Percentiles rank a stretch among this genome's conserved stretches.
phyloP scores from a whole-genome alignment of 1,284 basidiomycete species.

The Phlebopus sp. region DNA sequence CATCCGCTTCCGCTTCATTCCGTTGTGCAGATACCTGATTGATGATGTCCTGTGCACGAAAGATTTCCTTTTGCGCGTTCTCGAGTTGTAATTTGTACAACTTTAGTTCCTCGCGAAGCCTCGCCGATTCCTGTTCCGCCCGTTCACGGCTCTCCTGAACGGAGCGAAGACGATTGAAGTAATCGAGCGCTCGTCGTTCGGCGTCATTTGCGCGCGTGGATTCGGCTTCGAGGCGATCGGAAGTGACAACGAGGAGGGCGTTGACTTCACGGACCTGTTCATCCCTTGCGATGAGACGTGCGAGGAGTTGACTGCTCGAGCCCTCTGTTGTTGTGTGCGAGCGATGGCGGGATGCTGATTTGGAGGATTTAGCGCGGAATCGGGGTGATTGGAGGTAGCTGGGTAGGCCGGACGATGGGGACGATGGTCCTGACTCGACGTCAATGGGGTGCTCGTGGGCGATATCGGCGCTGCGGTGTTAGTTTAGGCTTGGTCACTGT shows the following conservation, averaged over 20 bases:
- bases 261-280: slow-evolving; percentile 40
- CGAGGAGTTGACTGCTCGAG: slow-evolving; percentile 34
- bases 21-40: slow-evolving; percentile 39
- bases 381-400: slow-evolving; percentile 16
- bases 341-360: slow-evolving; percentile 26
- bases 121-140: slow-evolving; percentile 39
- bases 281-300: slow-evolving; percentile 38
- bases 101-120: slow-evolving; percentile 42
- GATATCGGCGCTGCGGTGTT: slow-evolving; percentile 19
- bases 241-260: slow-evolving; percentile 36
- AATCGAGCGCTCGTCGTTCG: slow-evolving; percentile 44
- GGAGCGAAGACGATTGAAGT: slow-evolving; percentile 39
- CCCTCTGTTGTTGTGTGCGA: slow-evolving; percentile 27
- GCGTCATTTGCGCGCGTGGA: slow-evolving; percentile 44
- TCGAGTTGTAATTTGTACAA: slow-evolving; percentile 47
- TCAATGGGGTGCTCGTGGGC: slow-evolving; percentile 30
- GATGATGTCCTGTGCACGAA: slow-evolving; percentile 45
- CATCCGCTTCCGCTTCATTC: slow-evolving; percentile 45
- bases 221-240: slow-evolving; percentile 43
- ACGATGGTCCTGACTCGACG: slow-evolving; percentile 30
- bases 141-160: slow-evolving; percentile 41
- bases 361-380: slow-evolving; percentile 27
- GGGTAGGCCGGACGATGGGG: slow-evolving; percentile 22
- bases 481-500: not conserved
- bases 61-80: slow-evolving; percentile 46